phyloP scores from a whole-genome alignment of 2,329 filamentous ascomycete genomes.

The Zarea fungicola region DNA sequence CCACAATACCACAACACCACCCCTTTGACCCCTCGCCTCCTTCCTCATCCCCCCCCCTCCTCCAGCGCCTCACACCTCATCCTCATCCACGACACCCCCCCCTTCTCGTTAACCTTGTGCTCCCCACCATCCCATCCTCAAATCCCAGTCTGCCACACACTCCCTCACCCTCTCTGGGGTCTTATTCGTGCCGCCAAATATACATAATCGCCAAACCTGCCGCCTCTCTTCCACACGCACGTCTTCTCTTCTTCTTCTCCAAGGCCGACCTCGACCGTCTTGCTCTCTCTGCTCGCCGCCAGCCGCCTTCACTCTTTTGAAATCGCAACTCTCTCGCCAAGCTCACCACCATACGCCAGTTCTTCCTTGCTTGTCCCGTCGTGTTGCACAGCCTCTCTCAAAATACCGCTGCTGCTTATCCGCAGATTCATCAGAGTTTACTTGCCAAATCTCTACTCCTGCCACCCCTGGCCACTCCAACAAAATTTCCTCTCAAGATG shows the following conservation, averaged over 20 bases:
- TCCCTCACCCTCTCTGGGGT: neutral
- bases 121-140: too few species aligned
- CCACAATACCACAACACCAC: too few species aligned
- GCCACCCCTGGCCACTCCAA: neutral
- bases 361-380: neutral
- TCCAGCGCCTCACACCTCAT: too few species aligned
- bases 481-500: slow-evolving; percentile 34
- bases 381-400: neutral
- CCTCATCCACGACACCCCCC: too few species aligned
- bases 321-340: neutral
- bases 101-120: too few species aligned
- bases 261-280: slow-evolving; percentile 10
- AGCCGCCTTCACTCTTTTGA: slow-evolving; percentile 7
- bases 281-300: neutral
- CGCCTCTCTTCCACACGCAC: slow-evolving; percentile 13
- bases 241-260: slow-evolving; percentile 6
- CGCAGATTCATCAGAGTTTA: neutral
- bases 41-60: too few species aligned
- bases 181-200: neutral
- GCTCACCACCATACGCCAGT: too few species aligned
- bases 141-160: neutral
- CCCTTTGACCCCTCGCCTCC: too few species aligned
- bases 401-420: neutral
- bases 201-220: slow-evolving; percentile 42
- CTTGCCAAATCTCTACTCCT: neutral